Percentiles rank a stretch among this genome's conserved stretches.
These are phyloP conservation scores for Phytopythium aichiense DNA, from an alignment of 352 stramenopile genomes.

Conservation along the genomic window DNA sequence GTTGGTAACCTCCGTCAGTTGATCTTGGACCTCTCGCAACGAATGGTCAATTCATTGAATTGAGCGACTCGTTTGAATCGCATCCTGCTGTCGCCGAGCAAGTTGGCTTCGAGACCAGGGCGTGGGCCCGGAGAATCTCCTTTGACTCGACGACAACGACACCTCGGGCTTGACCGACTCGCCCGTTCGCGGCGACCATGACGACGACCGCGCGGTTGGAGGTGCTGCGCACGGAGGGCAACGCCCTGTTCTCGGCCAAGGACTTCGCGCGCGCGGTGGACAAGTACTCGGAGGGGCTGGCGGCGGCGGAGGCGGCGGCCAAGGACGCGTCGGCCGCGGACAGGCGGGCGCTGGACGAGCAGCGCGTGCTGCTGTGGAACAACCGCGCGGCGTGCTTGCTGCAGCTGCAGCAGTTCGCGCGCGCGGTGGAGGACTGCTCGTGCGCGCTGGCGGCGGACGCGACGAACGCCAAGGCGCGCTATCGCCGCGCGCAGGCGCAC, in stretches of 20 bases:
- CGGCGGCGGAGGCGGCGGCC: neutral
- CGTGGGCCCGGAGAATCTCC: neutral
- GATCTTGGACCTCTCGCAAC: too few relatives aligned
- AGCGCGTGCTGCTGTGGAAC: constrained; percentile 66
- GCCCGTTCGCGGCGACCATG: constrained; percentile 8
- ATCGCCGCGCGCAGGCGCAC: constrained; percentile 69
- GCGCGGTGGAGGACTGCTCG: constrained; percentile 51
- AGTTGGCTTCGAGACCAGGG: too few relatives aligned
- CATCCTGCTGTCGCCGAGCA: too few relatives aligned
- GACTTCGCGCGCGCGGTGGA: constrained; percentile 47
- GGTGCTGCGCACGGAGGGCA: constrained; percentile 58
- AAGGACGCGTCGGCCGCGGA: constrained; percentile 4
- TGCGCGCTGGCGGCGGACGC: constrained; percentile 37
- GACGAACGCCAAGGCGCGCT: constrained; percentile 74
- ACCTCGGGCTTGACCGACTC: neutral
- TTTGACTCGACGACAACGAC: neutral
- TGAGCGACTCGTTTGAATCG: neutral
- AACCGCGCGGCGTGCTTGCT: constrained; percentile 75
- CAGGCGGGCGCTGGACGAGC: constrained; percentile 17
- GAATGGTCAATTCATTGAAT: too few relatives aligned
- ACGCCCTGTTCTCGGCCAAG: constrained; percentile 74
- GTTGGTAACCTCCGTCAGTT: too few relatives aligned
- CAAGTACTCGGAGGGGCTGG: constrained; percentile 67
- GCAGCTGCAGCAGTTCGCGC: constrained; percentile 57
- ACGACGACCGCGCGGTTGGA: constrained; percentile 31